Conservation (phyloP, 2,329 filamentous ascomycete genomes). For the Cytospora chrysosperma region DNA sequence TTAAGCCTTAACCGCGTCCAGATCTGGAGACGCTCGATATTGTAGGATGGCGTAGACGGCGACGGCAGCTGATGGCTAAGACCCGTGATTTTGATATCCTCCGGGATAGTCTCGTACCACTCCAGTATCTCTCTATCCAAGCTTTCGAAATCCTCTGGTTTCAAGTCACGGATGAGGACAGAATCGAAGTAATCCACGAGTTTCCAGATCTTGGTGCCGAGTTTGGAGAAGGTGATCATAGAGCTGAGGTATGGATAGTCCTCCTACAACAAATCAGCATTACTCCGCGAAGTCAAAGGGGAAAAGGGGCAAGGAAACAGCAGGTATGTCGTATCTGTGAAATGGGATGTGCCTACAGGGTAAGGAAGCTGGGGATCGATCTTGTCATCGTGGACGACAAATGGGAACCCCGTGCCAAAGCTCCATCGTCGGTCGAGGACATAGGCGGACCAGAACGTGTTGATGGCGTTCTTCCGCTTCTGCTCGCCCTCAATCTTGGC, state of each 20-base stretch:
- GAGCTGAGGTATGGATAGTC: slow-evolving; percentile 70
- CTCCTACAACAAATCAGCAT: slow-evolving; percentile 38
- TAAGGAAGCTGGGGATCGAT: slow-evolving; percentile 78
- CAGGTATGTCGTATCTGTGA: background rate
- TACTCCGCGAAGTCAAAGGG: background rate
- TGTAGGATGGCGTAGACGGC: slow-evolving; percentile 60
- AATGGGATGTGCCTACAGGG: slow-evolving; percentile 58
- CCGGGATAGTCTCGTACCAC: slow-evolving; percentile 79
- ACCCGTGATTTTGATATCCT: slow-evolving; percentile 57
- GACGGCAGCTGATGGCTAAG: slow-evolving; percentile 53
- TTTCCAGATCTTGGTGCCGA: slow-evolving; percentile 84
- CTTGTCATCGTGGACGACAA: slow-evolving; percentile 80
- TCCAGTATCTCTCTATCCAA: slow-evolving; percentile 81
- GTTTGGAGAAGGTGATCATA: slow-evolving; percentile 81
- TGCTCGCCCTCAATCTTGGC: slow-evolving; percentile 66
- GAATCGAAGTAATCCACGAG: slow-evolving; percentile 70
- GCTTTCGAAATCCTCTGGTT: slow-evolving; percentile 72
- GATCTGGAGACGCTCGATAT: slow-evolving; percentile 72
- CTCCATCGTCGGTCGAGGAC: slow-evolving; percentile 85
- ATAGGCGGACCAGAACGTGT: slow-evolving; percentile 84
- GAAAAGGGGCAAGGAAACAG: background rate
- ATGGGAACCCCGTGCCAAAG: slow-evolving; percentile 85
- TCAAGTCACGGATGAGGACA: slow-evolving; percentile 60
- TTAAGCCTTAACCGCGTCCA: slow-evolving; percentile 85
- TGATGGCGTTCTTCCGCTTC: slow-evolving; percentile 65